These are phyloP conservation scores for Aspergillus tanneri DNA, from an alignment of 2,329 filamentous ascomycete species.

Conservation along the genomic window DNA sequence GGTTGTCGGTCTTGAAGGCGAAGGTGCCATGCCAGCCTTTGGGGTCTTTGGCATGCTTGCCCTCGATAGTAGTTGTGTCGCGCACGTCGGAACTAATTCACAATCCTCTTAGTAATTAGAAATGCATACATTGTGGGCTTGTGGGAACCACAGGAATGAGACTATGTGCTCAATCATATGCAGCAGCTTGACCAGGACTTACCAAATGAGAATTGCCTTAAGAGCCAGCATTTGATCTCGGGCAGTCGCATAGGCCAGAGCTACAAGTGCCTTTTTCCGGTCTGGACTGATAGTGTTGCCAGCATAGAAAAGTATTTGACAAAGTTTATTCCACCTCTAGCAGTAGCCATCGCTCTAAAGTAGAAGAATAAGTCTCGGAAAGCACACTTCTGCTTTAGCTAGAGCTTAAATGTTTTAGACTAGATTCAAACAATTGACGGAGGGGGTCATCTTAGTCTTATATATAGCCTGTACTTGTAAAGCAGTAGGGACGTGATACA, in stretches of 20 bases:
- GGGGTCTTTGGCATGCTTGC: background rate
- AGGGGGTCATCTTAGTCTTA: no score
- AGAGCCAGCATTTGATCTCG: background rate
- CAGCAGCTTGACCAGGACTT: conserved; percentile 1
- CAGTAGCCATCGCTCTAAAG: background rate
- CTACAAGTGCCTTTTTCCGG: background rate
- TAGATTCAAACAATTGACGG: background rate
- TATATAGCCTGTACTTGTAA: no score
- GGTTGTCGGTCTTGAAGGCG: background rate
- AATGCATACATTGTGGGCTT: no score
- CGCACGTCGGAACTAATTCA: conserved; percentile 2
- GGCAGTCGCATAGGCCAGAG: conserved; percentile 3
- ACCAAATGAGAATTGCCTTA: conserved; percentile 1
- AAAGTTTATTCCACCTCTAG: conserved; percentile 1
- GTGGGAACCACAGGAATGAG: no score
- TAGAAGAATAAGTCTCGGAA: background rate
- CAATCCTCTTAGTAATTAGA: background rate
- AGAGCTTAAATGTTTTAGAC: background rate
- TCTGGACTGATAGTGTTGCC: background rate
- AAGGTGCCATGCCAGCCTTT: background rate
- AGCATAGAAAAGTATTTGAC: conserved; percentile 1
- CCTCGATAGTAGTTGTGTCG: background rate
- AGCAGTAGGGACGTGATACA: no score
- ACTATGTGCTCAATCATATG: no score
- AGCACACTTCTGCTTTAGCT: background rate